Evolutionary conservation across 129 eudicot species (phyloP), one percentile per base, ranked within the genome.

Genomic region (Kitagawia praeruptora): DNA sequence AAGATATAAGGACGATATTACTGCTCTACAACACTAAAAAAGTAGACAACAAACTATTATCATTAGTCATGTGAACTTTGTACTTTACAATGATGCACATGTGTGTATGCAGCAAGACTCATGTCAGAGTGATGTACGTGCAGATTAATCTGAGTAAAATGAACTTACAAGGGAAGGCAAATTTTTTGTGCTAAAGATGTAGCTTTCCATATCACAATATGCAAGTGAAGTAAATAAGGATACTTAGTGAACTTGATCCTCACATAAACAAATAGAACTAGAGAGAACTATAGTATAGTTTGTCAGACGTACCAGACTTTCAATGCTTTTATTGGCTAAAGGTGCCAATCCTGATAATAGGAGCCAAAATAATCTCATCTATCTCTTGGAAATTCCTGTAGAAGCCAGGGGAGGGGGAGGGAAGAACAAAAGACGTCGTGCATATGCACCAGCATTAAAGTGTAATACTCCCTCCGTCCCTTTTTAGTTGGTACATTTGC

Each of bases 151-250:
- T n/a, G 56, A 67, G 79, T 27, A 38, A 53, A 77, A 51, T 11
- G 45, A 88, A 81, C 97, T 76, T 95, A 95, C 98, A 92, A 95
- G 92, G 86, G 92, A 95, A 4, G 98, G 97, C 45, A 95, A 96
- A 90, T 95, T 96, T 74, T 81, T 88, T 72, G 92, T 87, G 83
- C 89, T 86, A 83, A 92, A 92, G 79, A 92, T 85, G 82, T 90
- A 85, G 84, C 92, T 87, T 79, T 87, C 86, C 58, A 81, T 87
- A 87, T 95, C 97, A 96, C 97, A 92, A 76, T 86, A 87, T 76
- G 97, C 86, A 84, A 85, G 88, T 61, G 97, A 95, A 70, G 97
- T 90, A 80, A 27, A 14, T 54, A 41, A 79, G 46, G 79, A 61
- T 80, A 81, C 31, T n/a, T 56, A 71, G 34, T 58, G 69, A 74